Evolutionary conservation across 1,139 yeast species (phyloP).

Genomic region (Magnusiomyces suaveolens): DNA sequence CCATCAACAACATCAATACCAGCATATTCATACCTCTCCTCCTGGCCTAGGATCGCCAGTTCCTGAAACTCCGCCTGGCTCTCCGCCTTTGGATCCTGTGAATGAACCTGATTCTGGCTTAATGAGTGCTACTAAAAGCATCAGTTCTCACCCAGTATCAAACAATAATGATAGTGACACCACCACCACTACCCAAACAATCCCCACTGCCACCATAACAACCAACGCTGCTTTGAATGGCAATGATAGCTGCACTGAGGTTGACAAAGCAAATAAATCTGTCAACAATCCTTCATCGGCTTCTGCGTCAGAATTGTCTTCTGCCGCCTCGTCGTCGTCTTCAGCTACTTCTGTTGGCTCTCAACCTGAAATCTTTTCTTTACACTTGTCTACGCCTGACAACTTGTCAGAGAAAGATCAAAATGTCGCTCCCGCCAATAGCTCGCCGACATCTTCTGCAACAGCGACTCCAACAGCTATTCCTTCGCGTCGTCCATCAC

Average conservation of each 20-base stretch:
- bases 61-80: conserved; percentile 17
- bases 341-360: too few relatives aligned
- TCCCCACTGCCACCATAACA: neutral
- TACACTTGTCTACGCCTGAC: too few relatives aligned
- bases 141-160: neutral
- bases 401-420: too few relatives aligned
- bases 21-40: too few relatives aligned
- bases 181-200: too few relatives aligned
- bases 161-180: neutral
- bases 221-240: neutral
- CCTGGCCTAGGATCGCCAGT: conserved; percentile 14
- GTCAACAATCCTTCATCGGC: too few relatives aligned
- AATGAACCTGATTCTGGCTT: neutral
- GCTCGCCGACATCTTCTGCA: conserved; percentile 3
- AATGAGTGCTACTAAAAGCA: neutral
- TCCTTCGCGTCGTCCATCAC: neutral
- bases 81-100: conserved; percentile 12
- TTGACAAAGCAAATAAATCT: too few relatives aligned
- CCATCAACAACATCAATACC: too few relatives aligned
- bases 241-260: neutral
- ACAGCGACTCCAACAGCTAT: neutral
- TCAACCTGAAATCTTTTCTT: too few relatives aligned
- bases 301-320: too few relatives aligned
- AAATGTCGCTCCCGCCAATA: neutral
- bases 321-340: too few relatives aligned